Evolutionary conservation across 768 basidiomycete genomes (phyloP).

Genomic region (Suillus decipiens): DNA sequence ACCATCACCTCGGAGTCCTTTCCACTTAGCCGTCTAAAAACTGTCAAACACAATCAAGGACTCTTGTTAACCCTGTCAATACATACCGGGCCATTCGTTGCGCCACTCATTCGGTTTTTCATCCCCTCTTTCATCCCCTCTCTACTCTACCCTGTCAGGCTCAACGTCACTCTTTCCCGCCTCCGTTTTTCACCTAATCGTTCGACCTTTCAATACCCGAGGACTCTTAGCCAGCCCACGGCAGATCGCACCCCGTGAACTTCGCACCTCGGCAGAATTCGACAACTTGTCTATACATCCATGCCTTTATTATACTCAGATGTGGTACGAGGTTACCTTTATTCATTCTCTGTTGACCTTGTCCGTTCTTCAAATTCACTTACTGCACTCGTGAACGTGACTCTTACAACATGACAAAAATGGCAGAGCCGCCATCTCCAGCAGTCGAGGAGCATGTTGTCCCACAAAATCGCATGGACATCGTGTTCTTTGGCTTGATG

Average conservation of each 20-base stretch:
- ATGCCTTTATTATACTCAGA: neutral
- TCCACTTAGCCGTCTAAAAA: too few relatives aligned
- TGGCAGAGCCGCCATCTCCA: neutral
- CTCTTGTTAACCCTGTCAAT: too few relatives aligned
- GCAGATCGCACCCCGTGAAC: neutral
- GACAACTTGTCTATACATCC: neutral
- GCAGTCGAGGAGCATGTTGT: constrained; percentile 40
- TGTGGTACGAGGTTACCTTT: too few relatives aligned
- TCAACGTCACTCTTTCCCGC: too few relatives aligned
- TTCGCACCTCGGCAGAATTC: neutral
- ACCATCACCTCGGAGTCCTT: too few relatives aligned
- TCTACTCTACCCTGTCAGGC: too few relatives aligned
- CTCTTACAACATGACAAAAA: neutral
- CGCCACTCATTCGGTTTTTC: too few relatives aligned
- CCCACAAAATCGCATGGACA: constrained; percentile 42
- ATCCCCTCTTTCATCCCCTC: too few relatives aligned
- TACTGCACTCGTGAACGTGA: neutral
- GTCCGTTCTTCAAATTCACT: neutral
- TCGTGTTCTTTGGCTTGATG: constrained; percentile 49
- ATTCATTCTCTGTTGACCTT: neutral
- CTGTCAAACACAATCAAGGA: too few relatives aligned
- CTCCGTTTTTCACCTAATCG: too few relatives aligned
- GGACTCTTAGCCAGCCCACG: neutral
- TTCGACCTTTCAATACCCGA: too few relatives aligned
- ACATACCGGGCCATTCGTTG: too few relatives aligned